Evolutionary conservation across 2,329 filamentous ascomycete species (phyloP), one percentile per base, ranked within the genome.

Genomic region (Fusarium goolgardi): DNA sequence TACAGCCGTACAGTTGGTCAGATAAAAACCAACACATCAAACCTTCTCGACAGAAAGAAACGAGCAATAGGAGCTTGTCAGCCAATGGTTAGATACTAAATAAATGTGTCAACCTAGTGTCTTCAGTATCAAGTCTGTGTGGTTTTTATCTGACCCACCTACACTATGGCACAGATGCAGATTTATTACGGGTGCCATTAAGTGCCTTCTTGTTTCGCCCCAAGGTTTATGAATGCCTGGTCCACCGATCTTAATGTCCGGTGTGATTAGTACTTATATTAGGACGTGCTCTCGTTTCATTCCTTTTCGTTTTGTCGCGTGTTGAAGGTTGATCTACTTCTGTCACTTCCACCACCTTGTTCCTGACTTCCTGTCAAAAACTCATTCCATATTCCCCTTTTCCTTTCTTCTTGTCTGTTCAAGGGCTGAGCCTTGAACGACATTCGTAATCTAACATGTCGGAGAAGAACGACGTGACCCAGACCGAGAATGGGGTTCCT

Each of bases 391-490:
- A 40, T 29, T 27, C 37, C 35, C 35, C 31, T 40, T 54, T 52
- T 23, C 16, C 9, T 39, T 37, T 50, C 41, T 41, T 52, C 51
- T 25, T 32, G 20, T 15, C 55, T 29, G 29, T 43, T 39, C 34
- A 40, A 12, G 35, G 34, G 34, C 13, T 39, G n/a, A 27, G 47
- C 23, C 47, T 23, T 51, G 37, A 35, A 51, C 21, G 27, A 25
- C 27, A 29, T 27, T 51, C 8, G 23, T 39, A 60, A 47, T 39
- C 39, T 47, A 69, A 49, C 64, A 81, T 81, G 80, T 78, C 77
- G 60, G 78, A 79, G 70, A 81, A 81, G 73, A 62, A 75, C 37
- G 74, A 75, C 46, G 69, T 76, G 57, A 69, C 73, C 27, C 77
- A 80, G 75, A 71, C 73, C 39, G 80, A 84, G 71, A 67, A 68